Percentiles rank a stretch among this genome's conserved stretches.
Conservation (phyloP, 176 grass and related monocot genomes). For the Zoysia pacifica region DNA sequence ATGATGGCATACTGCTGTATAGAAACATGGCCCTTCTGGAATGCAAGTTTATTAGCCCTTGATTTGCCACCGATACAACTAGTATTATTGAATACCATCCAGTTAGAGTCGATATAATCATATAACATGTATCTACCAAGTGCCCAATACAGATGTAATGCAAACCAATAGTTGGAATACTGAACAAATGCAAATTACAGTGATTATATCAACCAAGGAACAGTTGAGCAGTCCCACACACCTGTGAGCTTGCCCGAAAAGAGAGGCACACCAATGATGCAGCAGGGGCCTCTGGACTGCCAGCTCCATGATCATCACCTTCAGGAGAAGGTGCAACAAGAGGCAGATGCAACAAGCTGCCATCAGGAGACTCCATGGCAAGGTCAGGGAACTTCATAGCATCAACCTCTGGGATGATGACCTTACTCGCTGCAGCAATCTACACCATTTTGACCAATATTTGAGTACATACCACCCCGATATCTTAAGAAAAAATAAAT, state of each 20-base stretch:
- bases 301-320: background rate
- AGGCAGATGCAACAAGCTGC: conserved; percentile 50
- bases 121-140: background rate
- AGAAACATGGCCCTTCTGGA: background rate
- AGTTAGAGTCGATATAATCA: background rate
- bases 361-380: conserved; percentile 46
- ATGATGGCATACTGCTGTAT: background rate
- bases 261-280: conserved; percentile 81
- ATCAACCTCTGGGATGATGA: conserved; percentile 32
- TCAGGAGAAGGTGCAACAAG: conserved; percentile 6
- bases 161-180: background rate
- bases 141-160: background rate
- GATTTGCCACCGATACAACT: background rate
- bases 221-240: conserved; percentile 16
- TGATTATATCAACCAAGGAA: background rate
- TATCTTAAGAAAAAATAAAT: background rate
- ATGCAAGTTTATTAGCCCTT: background rate
- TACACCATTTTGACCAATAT: conserved; percentile 1
- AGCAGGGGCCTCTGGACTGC: conserved; percentile 30
- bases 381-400: conserved; percentile 78
- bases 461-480: background rate
- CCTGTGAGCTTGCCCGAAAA: conserved; percentile 89
- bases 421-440: conserved; percentile 38
- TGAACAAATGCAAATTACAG: background rate
- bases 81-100: background rate